These are phyloP conservation scores for Yamadazyma takamatsuzukensis DNA, from an alignment of 805 yeast genomes.

Conservation along the genomic window DNA sequence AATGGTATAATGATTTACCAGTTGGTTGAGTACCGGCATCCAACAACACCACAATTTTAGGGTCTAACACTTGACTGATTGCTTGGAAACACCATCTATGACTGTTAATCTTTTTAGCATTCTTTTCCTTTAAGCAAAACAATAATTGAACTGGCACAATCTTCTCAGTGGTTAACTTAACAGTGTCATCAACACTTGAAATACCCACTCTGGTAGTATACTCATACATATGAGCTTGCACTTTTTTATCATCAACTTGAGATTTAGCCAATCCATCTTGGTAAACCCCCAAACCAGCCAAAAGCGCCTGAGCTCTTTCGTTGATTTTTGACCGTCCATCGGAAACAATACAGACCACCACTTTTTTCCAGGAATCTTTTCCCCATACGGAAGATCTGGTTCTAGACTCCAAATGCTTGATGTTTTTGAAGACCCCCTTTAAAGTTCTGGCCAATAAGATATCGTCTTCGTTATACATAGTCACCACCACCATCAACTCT, in stretches of 20 bases:
- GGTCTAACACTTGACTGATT: constrained; percentile 52
- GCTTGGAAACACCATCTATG: constrained; percentile 72
- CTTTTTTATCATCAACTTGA: constrained; percentile 55
- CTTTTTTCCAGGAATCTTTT: constrained; percentile 54
- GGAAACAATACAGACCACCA: constrained; percentile 59
- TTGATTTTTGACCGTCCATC: constrained; percentile 67
- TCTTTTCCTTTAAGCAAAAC: constrained; percentile 58
- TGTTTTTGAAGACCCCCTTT: constrained; percentile 62
- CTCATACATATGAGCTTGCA: constrained; percentile 63
- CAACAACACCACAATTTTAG: constrained; percentile 52
- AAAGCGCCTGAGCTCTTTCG: constrained; percentile 56
- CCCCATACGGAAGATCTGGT: constrained; percentile 46
- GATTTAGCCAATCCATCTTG: constrained; percentile 65
- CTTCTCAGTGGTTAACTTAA: constrained; percentile 48
- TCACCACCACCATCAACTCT: constrained; percentile 58
- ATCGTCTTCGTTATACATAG: constrained; percentile 69
- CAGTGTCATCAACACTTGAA: constrained; percentile 48
- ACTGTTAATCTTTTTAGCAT: constrained; percentile 62
- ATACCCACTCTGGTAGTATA: constrained; percentile 59
- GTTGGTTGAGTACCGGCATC: constrained; percentile 69
- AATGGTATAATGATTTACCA: constrained; percentile 50
- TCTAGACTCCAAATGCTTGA: constrained; percentile 52
- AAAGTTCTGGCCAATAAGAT: constrained; percentile 56
- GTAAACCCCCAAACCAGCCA: constrained; percentile 63
- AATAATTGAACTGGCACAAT: constrained; percentile 62